Conservation (phyloP, 805 yeast species). For the Kurtzmaniella fragi region DNA sequence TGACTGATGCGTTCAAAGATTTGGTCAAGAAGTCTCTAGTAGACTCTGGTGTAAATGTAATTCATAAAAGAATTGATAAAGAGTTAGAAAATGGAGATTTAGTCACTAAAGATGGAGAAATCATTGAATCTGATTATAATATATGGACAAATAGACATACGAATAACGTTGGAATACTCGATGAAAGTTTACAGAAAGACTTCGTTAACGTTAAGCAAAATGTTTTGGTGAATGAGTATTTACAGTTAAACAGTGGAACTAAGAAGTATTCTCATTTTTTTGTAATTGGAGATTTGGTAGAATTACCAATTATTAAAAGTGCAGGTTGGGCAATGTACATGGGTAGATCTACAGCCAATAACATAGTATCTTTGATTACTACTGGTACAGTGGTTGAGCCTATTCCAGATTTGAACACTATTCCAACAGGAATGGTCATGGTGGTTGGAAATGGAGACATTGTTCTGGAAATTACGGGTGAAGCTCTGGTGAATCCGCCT, state of each 20-base stretch:
- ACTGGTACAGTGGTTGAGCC: slow-evolving; percentile 28
- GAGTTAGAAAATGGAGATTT: slow-evolving; percentile 23
- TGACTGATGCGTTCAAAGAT: slow-evolving; percentile 24
- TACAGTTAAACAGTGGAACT: slow-evolving; percentile 22
- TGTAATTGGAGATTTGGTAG: slow-evolving; percentile 36
- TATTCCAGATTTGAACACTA: slow-evolving; percentile 24
- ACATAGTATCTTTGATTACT: slow-evolving; percentile 23
- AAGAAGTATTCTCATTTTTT: slow-evolving; percentile 22
- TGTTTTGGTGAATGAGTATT: slow-evolving; percentile 30
- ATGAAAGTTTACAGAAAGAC: slow-evolving; percentile 11
- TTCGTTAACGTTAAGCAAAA: slow-evolving; percentile 25
- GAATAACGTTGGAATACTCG: slow-evolving; percentile 27
- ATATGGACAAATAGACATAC: slow-evolving; percentile 32
- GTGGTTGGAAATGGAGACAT: slow-evolving; percentile 36
- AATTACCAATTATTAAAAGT: slow-evolving; percentile 35
- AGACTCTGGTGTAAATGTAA: slow-evolving; percentile 22
- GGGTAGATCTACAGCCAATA: slow-evolving; percentile 37
- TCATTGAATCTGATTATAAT: slow-evolving; percentile 24
- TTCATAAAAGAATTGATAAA: slow-evolving; percentile 25
- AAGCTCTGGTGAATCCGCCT: slow-evolving; percentile 26
- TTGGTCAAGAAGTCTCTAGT: slow-evolving; percentile 21
- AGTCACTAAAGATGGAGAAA: slow-evolving; percentile 21
- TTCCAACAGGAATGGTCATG: slow-evolving; percentile 39
- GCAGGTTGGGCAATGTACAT: slow-evolving; percentile 44
- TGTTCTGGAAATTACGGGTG: slow-evolving; percentile 31